phyloP scores from a whole-genome alignment of 140 eudicot genomes.

The Erigeron philadelphicus region DNA sequence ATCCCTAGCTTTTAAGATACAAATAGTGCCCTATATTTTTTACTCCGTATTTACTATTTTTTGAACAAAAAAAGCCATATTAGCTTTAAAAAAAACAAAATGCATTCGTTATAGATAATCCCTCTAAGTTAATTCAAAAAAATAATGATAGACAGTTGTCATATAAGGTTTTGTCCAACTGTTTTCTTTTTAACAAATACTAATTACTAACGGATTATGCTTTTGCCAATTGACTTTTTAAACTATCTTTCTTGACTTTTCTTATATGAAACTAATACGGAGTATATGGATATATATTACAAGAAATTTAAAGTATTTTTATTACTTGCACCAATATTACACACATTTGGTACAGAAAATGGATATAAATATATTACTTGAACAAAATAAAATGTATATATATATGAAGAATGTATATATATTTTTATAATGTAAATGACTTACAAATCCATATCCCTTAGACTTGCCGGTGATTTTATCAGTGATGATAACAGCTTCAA shows the following conservation, averaged over 20 bases:
- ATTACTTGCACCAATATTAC: neutral
- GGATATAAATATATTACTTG: neutral
- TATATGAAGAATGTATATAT: too few species aligned
- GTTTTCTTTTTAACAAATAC: neutral
- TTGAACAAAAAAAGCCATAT: too few species aligned
- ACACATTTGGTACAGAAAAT: neutral
- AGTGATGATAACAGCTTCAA: slow-evolving; percentile 87
- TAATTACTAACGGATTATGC: neutral
- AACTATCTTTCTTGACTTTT: neutral
- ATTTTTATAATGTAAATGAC: neutral
- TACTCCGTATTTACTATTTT: too few species aligned
- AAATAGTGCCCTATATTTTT: too few species aligned
- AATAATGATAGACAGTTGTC: slow-evolving; percentile 31
- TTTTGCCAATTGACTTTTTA: neutral
- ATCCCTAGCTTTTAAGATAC: neutral
- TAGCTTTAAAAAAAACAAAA: too few species aligned
- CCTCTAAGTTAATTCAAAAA: neutral
- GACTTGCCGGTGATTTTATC: slow-evolving; percentile 88
- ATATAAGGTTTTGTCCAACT: slow-evolving; percentile 8
- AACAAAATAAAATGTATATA: neutral
- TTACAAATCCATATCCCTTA: slow-evolving; percentile 97
- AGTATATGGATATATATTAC: too few species aligned
- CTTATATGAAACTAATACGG: slow-evolving; percentile 3
- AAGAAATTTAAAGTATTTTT: neutral
- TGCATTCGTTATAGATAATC: too few species aligned